Conservation (phyloP, 768 basidiomycete genomes). For the Hortiboletus flavorubellus region DNA sequence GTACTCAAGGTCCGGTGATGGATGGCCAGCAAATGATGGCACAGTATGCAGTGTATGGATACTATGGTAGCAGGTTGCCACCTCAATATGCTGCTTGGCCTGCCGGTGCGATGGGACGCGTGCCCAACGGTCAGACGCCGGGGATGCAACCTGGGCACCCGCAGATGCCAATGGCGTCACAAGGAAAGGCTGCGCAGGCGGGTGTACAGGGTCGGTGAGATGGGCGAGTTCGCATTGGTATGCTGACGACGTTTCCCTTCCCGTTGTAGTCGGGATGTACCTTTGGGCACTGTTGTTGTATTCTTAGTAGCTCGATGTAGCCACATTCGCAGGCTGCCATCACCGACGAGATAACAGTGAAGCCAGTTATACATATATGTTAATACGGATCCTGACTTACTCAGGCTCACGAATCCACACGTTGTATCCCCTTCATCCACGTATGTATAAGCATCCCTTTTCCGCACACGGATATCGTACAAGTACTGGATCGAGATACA, state of each 20-base stretch:
- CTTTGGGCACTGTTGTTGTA: slow-evolving; percentile 12
- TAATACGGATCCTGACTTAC: not conserved
- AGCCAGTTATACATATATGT: no score
- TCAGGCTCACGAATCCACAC: not conserved
- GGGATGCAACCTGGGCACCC: slow-evolving; percentile 30
- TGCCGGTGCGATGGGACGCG: slow-evolving; percentile 15
- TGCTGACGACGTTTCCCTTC: slow-evolving; percentile 5
- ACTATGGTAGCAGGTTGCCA: slow-evolving; percentile 21
- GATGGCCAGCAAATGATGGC: slow-evolving; percentile 29
- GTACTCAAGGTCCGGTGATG: slow-evolving; percentile 19
- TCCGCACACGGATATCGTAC: not conserved
- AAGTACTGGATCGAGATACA: not conserved
- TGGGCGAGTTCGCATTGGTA: not conserved
- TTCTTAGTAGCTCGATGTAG: slow-evolving; percentile 1
- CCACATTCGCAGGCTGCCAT: not conserved
- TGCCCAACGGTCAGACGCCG: slow-evolving; percentile 25
- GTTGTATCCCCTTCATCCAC: not conserved
- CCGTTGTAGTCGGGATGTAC: slow-evolving; percentile 6
- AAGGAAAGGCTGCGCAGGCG: slow-evolving; percentile 33
- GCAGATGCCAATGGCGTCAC: slow-evolving; percentile 27
- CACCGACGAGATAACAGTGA: no score
- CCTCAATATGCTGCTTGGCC: slow-evolving; percentile 27
- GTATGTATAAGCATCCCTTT: not conserved
- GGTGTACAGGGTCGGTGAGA: slow-evolving; percentile 35
- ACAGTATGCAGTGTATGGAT: slow-evolving; percentile 29